Evolutionary conservation across 352 stramenopile genomes (phyloP).

Genomic region (Blastocystis sp.): DNA sequence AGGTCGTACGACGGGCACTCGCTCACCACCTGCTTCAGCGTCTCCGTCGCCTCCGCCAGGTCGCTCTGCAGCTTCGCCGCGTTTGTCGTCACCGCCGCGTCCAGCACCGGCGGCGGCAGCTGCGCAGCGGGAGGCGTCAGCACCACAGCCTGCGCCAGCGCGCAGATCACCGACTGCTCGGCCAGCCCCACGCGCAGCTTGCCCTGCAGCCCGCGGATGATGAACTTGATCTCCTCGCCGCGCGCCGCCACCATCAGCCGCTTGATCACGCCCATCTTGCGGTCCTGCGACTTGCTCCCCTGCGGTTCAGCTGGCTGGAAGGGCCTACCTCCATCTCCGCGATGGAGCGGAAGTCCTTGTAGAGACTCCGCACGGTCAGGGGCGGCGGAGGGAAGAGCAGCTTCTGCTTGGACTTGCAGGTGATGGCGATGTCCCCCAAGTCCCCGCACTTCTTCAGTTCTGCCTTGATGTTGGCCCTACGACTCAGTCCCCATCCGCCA

Average conservation of each 20-base stretch:
- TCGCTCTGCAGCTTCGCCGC: conserved; percentile 72
- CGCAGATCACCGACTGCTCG: conserved; percentile 91
- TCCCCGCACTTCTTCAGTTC: conserved; percentile 92
- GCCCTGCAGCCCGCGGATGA: conserved; percentile 94
- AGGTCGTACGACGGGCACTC: conserved; percentile 92
- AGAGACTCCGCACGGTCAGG: conserved; percentile 81
- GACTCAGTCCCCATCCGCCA: conserved; percentile 43
- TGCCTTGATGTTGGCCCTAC: conserved; percentile 88
- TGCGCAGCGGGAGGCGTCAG: conserved; percentile 61
- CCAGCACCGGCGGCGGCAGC: conserved; percentile 27
- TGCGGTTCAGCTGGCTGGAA: conserved; percentile 78
- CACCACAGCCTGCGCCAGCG: conserved; percentile 92
- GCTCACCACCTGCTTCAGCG: conserved; percentile 93
- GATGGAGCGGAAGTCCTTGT: conserved; percentile 81
- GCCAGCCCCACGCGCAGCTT: conserved; percentile 96
- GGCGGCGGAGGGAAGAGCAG: conserved; percentile 81
- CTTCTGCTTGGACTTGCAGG: conserved; percentile 85
- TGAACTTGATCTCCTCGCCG: conserved; percentile 89
- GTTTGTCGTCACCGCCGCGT: conserved; percentile 8
- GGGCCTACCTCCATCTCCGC: conserved; percentile 74
- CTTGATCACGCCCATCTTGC: conserved; percentile 95
- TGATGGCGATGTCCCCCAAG: conserved; percentile 90
- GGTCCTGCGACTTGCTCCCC: conserved; percentile 90
- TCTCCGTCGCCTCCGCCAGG: conserved; percentile 81
- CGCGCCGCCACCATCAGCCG: conserved; percentile 84